Evolutionary conservation across 257 asterid species (phyloP).

Genomic region (Capsicum chinense): DNA sequence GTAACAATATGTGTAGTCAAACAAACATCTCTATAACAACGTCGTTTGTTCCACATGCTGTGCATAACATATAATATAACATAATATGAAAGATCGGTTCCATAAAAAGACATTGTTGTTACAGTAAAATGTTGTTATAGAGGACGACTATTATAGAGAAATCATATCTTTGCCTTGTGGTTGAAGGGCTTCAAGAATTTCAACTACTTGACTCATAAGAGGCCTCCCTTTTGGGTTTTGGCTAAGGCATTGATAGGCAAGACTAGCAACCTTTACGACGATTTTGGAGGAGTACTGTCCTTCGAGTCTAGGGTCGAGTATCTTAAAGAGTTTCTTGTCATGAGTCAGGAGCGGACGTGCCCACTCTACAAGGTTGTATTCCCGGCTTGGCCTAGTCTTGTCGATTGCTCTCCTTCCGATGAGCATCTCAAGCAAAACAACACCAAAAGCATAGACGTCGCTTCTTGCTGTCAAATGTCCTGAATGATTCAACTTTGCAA

Average conservation of each 20-base stretch:
- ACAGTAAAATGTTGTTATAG: background rate
- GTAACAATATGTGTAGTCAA: no score
- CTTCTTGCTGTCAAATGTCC: constrained; percentile 89
- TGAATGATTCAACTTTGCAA: constrained; percentile 29
- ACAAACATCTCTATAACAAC: no score
- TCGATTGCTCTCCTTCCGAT: constrained; percentile 89
- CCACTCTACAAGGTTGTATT: constrained; percentile 92
- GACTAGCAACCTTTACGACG: constrained; percentile 72
- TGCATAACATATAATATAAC: no score
- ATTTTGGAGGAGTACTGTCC: constrained; percentile 74
- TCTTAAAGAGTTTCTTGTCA: constrained; percentile 67
- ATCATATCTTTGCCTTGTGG: constrained; percentile 34
- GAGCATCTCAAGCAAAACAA: constrained; percentile 88
- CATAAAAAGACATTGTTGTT: no score
- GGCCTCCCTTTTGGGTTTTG: constrained; percentile 95
- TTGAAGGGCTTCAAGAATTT: constrained; percentile 77
- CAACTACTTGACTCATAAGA: constrained; percentile 80
- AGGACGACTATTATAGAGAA: no score
- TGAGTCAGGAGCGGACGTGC: constrained; percentile 83
- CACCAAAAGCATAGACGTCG: constrained; percentile 91
- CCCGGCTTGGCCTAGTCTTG: constrained; percentile 85
- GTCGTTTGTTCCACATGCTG: no score
- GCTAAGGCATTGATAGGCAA: constrained; percentile 89
- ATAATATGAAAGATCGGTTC: no score
- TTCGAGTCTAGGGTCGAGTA: constrained; percentile 82